These are phyloP conservation scores for Shiraia sp. DNA, from an alignment of 2,329 filamentous ascomycete species.

Conservation along the genomic window DNA sequence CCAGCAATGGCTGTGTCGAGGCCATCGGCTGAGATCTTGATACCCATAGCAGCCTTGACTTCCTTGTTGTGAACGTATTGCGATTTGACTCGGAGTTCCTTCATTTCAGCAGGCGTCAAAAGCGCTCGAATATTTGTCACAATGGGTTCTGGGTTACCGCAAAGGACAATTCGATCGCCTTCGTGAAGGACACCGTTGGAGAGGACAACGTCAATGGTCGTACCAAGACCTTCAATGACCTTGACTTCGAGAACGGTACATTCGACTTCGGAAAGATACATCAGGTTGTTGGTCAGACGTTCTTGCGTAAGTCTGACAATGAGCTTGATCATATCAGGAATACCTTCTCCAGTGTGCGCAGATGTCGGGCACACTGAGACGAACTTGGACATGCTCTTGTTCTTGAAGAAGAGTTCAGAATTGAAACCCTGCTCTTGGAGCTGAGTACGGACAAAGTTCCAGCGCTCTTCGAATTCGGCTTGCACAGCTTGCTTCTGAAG, in stretches of 20 bases:
- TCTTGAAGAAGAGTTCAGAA: slow-evolving; percentile 94
- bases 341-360: slow-evolving; percentile 97
- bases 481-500: slow-evolving; percentile 92
- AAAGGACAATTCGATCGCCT: slow-evolving; percentile 92
- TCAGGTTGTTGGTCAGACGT: slow-evolving; percentile 93
- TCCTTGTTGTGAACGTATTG: slow-evolving; percentile 99
- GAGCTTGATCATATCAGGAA: slow-evolving; percentile 97
- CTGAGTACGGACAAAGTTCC: slow-evolving; percentile 88
- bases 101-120: slow-evolving; percentile 88
- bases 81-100: slow-evolving; percentile 93
- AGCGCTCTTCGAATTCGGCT: slow-evolving; percentile 88
- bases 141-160: slow-evolving; percentile 95
- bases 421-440: slow-evolving; percentile 98
- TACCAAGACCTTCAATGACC: slow-evolving; percentile 97
- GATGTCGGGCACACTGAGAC: slow-evolving; percentile 98
- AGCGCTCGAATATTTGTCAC: slow-evolving; percentile 93
- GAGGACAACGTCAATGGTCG: slow-evolving; percentile 95
- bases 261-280: slow-evolving; percentile 98
- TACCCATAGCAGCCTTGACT: slow-evolving; percentile 96
- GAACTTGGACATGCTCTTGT: slow-evolving; percentile 92
- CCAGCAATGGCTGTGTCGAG: slow-evolving; percentile 96
- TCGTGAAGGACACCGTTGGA: slow-evolving; percentile 94
- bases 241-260: slow-evolving; percentile 98
- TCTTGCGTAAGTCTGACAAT: slow-evolving; percentile 91
- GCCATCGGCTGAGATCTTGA: slow-evolving; percentile 96